Evolutionary conservation across 148 eudicot species (phyloP), one percentile per base, ranked within the genome.

Genomic region (Dysphania ambrosioides): DNA sequence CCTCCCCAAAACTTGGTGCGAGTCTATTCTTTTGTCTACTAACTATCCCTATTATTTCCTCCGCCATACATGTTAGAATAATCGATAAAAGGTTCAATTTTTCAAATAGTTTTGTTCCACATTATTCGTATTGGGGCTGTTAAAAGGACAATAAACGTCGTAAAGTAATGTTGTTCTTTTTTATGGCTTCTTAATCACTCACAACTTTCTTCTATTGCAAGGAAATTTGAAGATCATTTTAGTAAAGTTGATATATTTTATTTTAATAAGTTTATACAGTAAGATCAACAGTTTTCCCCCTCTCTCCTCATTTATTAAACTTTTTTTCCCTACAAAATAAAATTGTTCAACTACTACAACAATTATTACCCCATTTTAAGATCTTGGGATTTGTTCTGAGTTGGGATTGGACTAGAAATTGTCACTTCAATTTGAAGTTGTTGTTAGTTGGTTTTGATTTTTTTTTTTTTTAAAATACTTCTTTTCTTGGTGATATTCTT

Each of bases 341-440:
- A 26, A 12, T 49, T 41, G 42, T 16, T 57, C 55, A 60, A 70
- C 70, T 63, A 57, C 59, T 49, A 23, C 69, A 27, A 8, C 27
- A 5, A 56, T 10, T 56, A 10, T 31, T 26, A 24, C 30, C 62
- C 30, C 62, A 23, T 27, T 63, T 38, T 51, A 79, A 77, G 70
- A 73, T 83, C 70, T 83, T 66, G 83, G 78, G 77, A 76, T 84
- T 79, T 79, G 81, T 69, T 63, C 65, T 70, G 16, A 59, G 42
- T 61, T 40, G 30, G 53, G 73, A 58, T 68, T 76, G 38, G 55
- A 74, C 63, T 75, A 44, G 26, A 62, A 35, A 75, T 67, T 56
- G 57, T 73, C 69, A 70, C 83, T 80, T 84, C 78, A 81, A 80
- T 44, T 84, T 60, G 67, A 73, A 75, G 79, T 68, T 79, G 76